Base-by-base conservation (phyloP, 352 stramenopile species). In the Nothophytophthora sp. region DNA sequence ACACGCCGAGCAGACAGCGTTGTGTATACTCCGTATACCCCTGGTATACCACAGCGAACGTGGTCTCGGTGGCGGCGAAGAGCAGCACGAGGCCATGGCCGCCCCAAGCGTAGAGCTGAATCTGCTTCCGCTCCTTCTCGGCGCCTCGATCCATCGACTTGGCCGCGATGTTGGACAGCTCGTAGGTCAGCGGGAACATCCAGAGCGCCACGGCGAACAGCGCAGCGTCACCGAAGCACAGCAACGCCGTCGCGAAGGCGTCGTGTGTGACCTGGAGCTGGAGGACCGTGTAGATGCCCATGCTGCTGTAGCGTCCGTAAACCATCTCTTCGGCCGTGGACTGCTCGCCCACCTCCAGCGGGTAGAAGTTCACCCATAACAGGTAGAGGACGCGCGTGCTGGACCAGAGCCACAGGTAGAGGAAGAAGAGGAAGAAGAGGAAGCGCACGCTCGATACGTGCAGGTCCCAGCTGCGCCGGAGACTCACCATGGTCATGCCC, bases 381-480 rank as follows among this genome's bases (percentile, higher is more conserved):
- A 74, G 53, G 46, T 81, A 82, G 7, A 76, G 22, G 13, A 70
- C 52, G 28, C 72, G 72, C 32, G 63, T 29, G 6, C 23, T 63
- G 35, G 61, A 73, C 60, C 75, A 77, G 19, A 76, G 36, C 54
- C 46, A 76, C 11, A 82, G 29, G 24, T 73, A 81, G 4, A 81
- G 23, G 53, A 87, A 84, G 32, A 87, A 83, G 42, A 70, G 19
- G 45, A 76, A 78, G 48, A 87, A 87, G 38, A 87, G 63, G 73
- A 73, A 87, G 10, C 76, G 73, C 12, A 86, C 75, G 18, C 72
- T 79, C 8, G 71, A 79, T 12, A 76, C 64, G 16, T 70, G 63
- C 20, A 85, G 51, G 50, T 81, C 70, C 70, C 70, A 81, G 46
- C 59, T 59, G 28, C 58, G 61, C 12, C 60, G 64, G 19, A 82